These are phyloP conservation scores for Leccinum aurantiacum DNA, from an alignment of 768 basidiomycete genomes.

Conservation along the genomic window DNA sequence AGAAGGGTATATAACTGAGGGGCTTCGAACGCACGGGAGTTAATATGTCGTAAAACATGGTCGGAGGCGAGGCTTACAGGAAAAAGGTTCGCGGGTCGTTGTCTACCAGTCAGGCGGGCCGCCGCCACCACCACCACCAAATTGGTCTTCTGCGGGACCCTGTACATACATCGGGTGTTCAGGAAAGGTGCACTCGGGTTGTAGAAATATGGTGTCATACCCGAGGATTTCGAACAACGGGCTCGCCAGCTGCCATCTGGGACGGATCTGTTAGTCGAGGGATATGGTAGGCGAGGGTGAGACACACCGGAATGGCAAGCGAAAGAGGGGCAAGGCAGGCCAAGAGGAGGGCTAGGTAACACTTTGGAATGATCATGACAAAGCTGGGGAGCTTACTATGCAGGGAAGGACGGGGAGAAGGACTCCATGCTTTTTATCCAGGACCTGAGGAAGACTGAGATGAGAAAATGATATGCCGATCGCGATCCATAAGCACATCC, in stretches of 20 bases:
- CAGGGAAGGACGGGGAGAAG: slow-evolving; percentile 1
- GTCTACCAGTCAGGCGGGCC: slow-evolving; percentile 31
- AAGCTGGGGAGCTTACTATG: slow-evolving; percentile 4
- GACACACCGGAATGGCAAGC: slow-evolving; percentile 24
- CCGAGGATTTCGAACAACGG: slow-evolving; percentile 1
- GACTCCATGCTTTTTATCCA: slow-evolving; percentile 22
- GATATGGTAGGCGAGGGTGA: background rate
- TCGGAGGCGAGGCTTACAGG: slow-evolving; percentile 13
- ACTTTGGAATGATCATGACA: slow-evolving; percentile 24
- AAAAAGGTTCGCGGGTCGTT: background rate
- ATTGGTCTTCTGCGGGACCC: slow-evolving; percentile 21
- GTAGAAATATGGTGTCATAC: slow-evolving; percentile 11
- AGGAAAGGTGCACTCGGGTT: background rate
- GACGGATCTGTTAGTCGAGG: slow-evolving; percentile 1
- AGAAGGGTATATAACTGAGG: background rate
- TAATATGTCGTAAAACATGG: slow-evolving; percentile 3
- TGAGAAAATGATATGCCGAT: slow-evolving; percentile 24
- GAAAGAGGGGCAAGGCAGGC: slow-evolving; percentile 23
- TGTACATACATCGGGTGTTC: slow-evolving; percentile 7
- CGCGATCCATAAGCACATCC: slow-evolving; percentile 18
- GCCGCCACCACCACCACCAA: slow-evolving; percentile 18
- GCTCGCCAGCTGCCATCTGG: slow-evolving; percentile 16
- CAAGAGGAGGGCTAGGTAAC: slow-evolving; percentile 22
- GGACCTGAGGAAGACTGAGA: slow-evolving; percentile 13
- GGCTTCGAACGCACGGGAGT: slow-evolving; percentile 10